Base-by-base conservation (phyloP, 345 rosid species). In the Ceriops zippeliana region DNA sequence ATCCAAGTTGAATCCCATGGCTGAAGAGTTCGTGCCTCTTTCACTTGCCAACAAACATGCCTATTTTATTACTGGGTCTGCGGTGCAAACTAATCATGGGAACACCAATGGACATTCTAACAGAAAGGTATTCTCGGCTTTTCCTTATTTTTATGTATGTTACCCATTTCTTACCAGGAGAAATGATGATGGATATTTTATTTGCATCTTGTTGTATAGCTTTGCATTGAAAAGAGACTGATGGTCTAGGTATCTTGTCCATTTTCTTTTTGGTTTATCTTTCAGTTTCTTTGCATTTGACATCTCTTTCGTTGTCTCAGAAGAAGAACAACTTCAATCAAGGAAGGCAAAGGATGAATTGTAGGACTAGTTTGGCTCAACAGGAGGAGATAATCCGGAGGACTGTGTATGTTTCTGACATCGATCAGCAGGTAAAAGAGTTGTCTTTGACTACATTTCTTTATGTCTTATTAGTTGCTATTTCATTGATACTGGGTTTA, bases 1-100 rank as follows among this genome's bases (percentile, higher is more conserved):
- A 75, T 90, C 93, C 9, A 96, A 87, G 84, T 81, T 96, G 76
- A 96, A 96, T 76, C 99, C 99, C 10, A 80, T 89, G 97, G 99
- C 98, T 59, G 82, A 88, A 77, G 99, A 89, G 62, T 96, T 90
- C 80, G 97, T 96, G 68, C 98, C 98, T 63, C 88, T 89, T 38
- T 95, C 97, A 0, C 78, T 89, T 34, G 82, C 80, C 38, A 67
- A 66, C 68, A 68, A 68, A 61, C 65, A 70, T 67, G 85, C 78
- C 64, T 80, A 47, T 72, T 73, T 79, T 65, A 79, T 77, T 19
- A 86, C 79, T 76, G 91, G 87, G 65, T 83, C 84, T 81, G 80
- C 65, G 46, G 69, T 76, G 76, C 84, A 76, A 10, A 56, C 84
- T 77, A 67, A 70, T 83, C 69, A 68, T 70, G 87, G 80, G 62